phyloP scores from a whole-genome alignment of 2,329 filamentous ascomycete species.

The Emydomyces testavorans region DNA sequence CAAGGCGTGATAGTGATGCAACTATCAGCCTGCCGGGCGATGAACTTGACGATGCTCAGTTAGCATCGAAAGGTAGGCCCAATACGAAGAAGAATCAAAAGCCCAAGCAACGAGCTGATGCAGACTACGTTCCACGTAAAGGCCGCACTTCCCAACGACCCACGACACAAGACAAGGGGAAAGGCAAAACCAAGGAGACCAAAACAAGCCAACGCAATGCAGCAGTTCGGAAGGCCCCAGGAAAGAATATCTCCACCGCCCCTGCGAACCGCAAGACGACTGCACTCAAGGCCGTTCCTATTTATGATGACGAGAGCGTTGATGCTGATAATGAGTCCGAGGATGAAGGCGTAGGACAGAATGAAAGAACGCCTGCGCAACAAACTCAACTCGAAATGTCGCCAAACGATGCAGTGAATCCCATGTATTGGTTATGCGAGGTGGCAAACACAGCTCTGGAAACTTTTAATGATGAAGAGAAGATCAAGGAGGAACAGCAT shows the following conservation, averaged over 20 bases:
- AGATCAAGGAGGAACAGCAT: neutral
- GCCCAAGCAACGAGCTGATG: neutral
- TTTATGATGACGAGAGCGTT: neutral
- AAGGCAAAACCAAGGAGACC: neutral
- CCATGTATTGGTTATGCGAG: constrained; percentile 7
- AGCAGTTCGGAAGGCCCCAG: neutral
- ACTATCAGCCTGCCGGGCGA: neutral
- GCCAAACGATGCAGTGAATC: neutral
- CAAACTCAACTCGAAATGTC: neutral
- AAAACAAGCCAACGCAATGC: neutral
- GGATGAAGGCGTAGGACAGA: too few relatives aligned
- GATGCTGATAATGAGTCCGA: neutral
- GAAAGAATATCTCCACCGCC: neutral
- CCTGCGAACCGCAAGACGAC: neutral
- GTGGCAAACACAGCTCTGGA: neutral
- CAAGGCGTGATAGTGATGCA: neutral
- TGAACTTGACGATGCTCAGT: neutral
- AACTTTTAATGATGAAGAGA: too few relatives aligned
- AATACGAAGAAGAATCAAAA: neutral
- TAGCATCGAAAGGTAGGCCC: neutral
- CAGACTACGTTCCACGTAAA: neutral
- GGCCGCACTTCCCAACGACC: neutral
- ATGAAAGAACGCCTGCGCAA: neutral
- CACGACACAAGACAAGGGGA: neutral
- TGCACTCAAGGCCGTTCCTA: neutral